phyloP scores from a whole-genome alignment of 2,329 filamentous ascomycete genomes.

The Metarhizium brunneum region DNA sequence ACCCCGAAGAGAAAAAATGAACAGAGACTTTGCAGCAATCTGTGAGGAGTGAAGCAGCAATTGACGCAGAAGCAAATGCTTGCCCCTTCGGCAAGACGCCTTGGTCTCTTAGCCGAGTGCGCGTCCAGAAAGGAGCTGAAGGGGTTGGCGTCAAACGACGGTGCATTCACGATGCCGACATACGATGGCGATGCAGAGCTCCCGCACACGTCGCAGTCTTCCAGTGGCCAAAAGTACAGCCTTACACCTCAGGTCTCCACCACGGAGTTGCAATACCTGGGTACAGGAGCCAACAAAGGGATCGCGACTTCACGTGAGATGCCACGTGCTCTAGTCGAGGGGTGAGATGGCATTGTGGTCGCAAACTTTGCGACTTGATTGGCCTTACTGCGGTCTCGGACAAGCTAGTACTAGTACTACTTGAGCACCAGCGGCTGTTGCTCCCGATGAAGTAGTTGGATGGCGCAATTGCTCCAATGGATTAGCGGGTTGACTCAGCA shows the following conservation, averaged over 20 bases:
- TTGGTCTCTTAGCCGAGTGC: neutral
- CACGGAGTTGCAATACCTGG: neutral
- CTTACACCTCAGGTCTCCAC: conserved; percentile 6
- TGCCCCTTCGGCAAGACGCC: neutral
- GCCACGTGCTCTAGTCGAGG: neutral
- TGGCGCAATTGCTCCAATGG: neutral
- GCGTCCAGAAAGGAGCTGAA: neutral
- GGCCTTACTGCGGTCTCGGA: neutral
- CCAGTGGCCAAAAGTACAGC: conserved; percentile 3
- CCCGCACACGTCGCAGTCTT: neutral
- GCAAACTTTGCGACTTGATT: neutral
- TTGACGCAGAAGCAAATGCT: neutral
- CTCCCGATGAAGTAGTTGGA: neutral
- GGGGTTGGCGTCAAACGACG: neutral
- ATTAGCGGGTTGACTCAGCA: neutral
- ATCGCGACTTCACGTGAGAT: neutral
- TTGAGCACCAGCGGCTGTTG: neutral
- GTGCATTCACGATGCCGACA: neutral
- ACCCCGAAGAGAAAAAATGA: neutral
- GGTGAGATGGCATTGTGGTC: neutral
- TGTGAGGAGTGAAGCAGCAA: neutral
- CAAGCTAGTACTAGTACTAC: neutral
- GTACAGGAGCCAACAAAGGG: neutral
- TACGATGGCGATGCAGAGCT: conserved; percentile 4
- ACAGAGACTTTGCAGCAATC: neutral